Percentiles rank a stretch among this genome's conserved stretches.
Evolutionary conservation across 495 filamentous ascomycete genomes (phyloP).

Genomic region (Acidomyces sp.): DNA sequence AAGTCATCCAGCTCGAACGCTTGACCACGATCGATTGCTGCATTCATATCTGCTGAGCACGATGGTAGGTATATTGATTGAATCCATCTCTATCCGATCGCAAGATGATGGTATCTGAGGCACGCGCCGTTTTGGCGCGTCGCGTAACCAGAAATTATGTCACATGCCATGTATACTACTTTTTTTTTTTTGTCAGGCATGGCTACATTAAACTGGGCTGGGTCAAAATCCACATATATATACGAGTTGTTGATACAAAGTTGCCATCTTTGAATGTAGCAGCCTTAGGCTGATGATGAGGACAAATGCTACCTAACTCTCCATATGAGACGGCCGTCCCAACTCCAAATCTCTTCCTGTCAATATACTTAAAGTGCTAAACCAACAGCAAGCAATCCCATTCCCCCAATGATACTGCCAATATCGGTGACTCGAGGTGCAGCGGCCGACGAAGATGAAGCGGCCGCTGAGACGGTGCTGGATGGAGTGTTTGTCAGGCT

Average conservation of each 20-base stretch:
- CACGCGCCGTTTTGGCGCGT: too few species aligned
- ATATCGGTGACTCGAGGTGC: conserved; percentile 7
- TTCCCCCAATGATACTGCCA: background rate
- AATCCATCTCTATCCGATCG: background rate
- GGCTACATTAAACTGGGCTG: too few species aligned
- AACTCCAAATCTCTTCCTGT: background rate
- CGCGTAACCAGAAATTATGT: too few species aligned
- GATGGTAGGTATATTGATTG: too few species aligned
- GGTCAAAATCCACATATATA: background rate
- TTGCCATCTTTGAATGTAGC: too few species aligned
- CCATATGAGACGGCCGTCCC: background rate
- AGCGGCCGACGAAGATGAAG: conserved; percentile 47
- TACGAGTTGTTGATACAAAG: too few species aligned
- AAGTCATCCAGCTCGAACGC: conserved; percentile 4
- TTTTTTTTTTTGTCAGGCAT: too few species aligned
- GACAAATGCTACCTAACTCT: background rate
- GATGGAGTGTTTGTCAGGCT: conserved; percentile 1
- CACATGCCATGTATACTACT: too few species aligned
- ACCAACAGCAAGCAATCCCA: conserved; percentile 6
- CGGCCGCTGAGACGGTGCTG: conserved; percentile 48
- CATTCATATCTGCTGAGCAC: too few species aligned
- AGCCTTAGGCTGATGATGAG: too few species aligned
- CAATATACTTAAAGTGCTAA: background rate
- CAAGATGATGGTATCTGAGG: too few species aligned
- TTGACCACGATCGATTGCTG: too few species aligned